Conservation (phyloP, 148 eudicot genomes). For the Salicornia ramosissima region DNA sequence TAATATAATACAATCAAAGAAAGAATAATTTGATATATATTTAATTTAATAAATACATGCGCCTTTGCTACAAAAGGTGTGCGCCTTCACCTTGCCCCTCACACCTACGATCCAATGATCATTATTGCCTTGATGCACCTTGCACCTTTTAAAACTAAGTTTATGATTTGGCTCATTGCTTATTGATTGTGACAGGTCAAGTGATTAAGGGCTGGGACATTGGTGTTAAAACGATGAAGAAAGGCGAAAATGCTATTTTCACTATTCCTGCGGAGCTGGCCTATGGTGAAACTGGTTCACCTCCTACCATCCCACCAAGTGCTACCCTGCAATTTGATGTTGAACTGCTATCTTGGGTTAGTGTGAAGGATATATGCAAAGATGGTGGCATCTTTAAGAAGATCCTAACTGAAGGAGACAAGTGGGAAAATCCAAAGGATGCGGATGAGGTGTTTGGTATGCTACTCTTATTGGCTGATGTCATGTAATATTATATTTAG, state of each 20-base stretch:
- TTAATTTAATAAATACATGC: no score
- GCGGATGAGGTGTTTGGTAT: constrained; percentile 87
- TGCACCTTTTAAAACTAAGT: no score
- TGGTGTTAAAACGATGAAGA: constrained; percentile 95
- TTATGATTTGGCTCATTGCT: background rate
- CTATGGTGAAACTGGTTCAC: constrained; percentile 87
- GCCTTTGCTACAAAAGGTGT: no score
- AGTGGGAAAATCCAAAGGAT: constrained; percentile 98
- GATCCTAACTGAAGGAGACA: constrained; percentile 73
- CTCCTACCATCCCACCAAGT: constrained; percentile 85
- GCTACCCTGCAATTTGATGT: constrained; percentile 94
- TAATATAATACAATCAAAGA: no score
- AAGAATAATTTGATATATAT: no score
- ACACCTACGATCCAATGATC: no score
- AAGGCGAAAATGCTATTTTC: constrained; percentile 86
- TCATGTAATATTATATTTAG: background rate
- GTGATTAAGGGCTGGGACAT: constrained; percentile 96
- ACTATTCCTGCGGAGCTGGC: constrained; percentile 93
- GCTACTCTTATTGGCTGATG: background rate
- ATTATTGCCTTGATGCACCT: no score
- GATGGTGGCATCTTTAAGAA: constrained; percentile 96
- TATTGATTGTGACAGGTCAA: constrained; percentile 52
- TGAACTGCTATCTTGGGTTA: constrained; percentile 78
- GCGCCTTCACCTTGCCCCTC: no score
- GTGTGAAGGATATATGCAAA: constrained; percentile 95